Base-by-base conservation (phyloP, 371 early-diverging fungal species). In the Actinomucor elegans region DNA sequence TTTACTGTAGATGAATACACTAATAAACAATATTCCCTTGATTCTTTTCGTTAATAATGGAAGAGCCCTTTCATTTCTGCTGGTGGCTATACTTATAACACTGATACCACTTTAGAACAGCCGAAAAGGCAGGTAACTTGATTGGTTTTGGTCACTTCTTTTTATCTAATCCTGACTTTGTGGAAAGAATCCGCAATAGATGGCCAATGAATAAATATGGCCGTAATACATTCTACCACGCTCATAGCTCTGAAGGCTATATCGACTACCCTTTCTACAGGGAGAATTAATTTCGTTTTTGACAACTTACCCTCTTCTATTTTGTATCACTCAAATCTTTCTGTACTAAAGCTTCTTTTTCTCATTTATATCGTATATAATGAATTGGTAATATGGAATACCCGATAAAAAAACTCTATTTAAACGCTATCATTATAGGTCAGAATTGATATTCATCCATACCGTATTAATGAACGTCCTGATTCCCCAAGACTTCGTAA, bases 1-100 rank as follows among this genome's bases (percentile, higher is more conserved):
- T 49, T 57, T 33, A 14, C 7, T 23, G 32, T 21, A 29, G 57
- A 57, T 47, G 18, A 12, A 28, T 31, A 55, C 15, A 36, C 24
- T 15, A 32, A 49, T 9, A 47, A 54, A 12, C 44, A 42, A 11
- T 55, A 66, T 18, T 34, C 64, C 1, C 34, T 75, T 17, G 69
- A 66, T 37, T 67, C 66, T 38, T 75, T 66, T 55, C 69, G 71
- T 18, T 44, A 59, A n/a, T 23, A 53, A 7, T 69, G 75, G 72
- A 59, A 64, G 45, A 67, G 67, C 4, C 63, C 57, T 8, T 64
- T 71, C 43, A 59, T 71, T 35, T 55, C 69, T 27, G 62, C 69
- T 41, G 72, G 66, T 59, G 67, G 67, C 17, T 69, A 60, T 36
- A 63, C 71, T 8, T 52, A 51, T 12, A 29, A 66, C 10, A 46